A percentile compares a stretch with the other conserved stretches of the same genome.
Conservation (phyloP, 2,329 filamentous ascomycete genomes). For the Neofusicoccum ribis region DNA sequence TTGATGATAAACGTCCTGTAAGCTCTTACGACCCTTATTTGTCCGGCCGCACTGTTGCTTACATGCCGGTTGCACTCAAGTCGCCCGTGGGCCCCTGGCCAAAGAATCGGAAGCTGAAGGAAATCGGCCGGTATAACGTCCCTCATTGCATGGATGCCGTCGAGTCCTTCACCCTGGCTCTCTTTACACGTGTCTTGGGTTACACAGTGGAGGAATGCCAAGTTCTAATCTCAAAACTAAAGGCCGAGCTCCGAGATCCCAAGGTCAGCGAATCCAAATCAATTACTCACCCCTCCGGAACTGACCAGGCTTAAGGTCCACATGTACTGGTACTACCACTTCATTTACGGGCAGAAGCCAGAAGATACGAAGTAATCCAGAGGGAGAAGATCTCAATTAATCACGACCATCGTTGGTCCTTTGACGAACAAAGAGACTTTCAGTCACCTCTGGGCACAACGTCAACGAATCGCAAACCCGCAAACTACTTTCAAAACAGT, state of each 20-base stretch:
- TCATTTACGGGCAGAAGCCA: conserved; percentile 3
- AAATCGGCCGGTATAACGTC: conserved; percentile 33
- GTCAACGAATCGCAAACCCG: too few relatives aligned
- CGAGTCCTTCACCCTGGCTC: conserved; percentile 38
- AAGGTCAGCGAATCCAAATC: not conserved
- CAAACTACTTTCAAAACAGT: too few relatives aligned
- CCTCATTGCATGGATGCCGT: conserved; percentile 38
- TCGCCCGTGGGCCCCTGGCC: conserved; percentile 31
- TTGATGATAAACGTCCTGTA: conserved; percentile 40
- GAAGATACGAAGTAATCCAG: too few relatives aligned
- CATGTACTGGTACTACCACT: conserved; percentile 3
- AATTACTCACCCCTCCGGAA: too few relatives aligned
- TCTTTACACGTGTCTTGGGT: conserved; percentile 30
- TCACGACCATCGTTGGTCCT: too few relatives aligned
- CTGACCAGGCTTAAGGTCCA: not conserved
- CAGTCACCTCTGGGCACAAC: too few relatives aligned
- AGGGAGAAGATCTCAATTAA: too few relatives aligned
- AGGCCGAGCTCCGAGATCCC: conserved; percentile 2
- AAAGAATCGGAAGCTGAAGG: conserved; percentile 33
- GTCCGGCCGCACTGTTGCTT: too few relatives aligned
- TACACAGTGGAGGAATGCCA: conserved; percentile 15
- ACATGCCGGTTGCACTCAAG: conserved; percentile 21
- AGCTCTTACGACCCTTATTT: too few relatives aligned
- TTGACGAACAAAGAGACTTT: too few relatives aligned
- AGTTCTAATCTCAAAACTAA: conserved; percentile 4